Evolutionary conservation across 129 eudicot species (phyloP), one percentile per base, ranked within the genome.

Genomic region (Apium graveolens): DNA sequence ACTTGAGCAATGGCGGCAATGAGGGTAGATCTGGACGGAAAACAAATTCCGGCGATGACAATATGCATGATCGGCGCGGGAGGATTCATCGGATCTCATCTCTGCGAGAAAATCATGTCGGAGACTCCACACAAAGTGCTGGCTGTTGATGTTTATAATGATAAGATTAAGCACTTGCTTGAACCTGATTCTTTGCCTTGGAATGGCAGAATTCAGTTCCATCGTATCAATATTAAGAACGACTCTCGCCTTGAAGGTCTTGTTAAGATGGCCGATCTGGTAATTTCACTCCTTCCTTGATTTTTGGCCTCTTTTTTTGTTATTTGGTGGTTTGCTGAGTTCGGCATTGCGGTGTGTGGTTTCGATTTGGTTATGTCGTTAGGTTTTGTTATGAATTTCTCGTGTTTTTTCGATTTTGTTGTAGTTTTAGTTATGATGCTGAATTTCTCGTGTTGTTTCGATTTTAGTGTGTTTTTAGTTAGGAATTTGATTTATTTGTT

Each of bases 51-150:
- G 73, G 87, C 94, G 82, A 83, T 95, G 10, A 90, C 98, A 11
- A 95, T 92, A 79, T 95, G 99, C 77, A 92, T 92, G 97, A 95
- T 95, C 68, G 99, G 99, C 2, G 97, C 97, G 71, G 99, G 99
- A 55, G 99, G 99, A 4, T 95, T 95, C 90, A 95, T 95, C 39
- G 99, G 99, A 41, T 95, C 99, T 24, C 99, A 95, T 76, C 86
- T 95, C 77, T 95, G 99, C 80, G 97, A 95, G 95, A 95, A 92
- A 80, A 62, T 95, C 77, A 80, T 95, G 91, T 12, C 83, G 46
- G 96, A 95, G 84, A 95, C 97, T 39, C 84, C 88, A 26, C 99
- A 95, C 88, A 87, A 81, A 70, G 92, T 95, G 62, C 77, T 92
- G 62, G 99, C 97, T 20, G 97, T 95, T 31, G 99, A 95, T 55